Evolutionary conservation across 2,329 filamentous ascomycete genomes (phyloP).

Genomic region (Sporothrix humicola): DNA sequence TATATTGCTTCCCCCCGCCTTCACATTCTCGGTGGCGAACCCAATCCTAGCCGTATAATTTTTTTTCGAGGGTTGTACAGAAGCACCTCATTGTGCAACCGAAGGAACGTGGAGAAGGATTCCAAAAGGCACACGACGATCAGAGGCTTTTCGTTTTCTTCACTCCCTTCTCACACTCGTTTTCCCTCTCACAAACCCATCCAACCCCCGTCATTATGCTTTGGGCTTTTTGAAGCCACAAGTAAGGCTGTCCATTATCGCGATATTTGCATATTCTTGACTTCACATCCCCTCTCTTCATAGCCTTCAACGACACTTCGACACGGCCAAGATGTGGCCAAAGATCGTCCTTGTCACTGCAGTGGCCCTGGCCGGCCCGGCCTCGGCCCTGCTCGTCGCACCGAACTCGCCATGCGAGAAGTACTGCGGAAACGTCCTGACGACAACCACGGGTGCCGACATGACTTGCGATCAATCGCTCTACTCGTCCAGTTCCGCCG

Average conservation of each 20-base stretch:
- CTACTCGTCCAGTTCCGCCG: conserved; percentile 49
- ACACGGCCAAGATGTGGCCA: conserved; percentile 32
- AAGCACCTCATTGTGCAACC: conserved; percentile 12
- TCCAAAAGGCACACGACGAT: not conserved
- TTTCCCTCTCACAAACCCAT: not conserved
- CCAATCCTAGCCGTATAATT: conserved; percentile 1
- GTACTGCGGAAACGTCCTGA: conserved; percentile 60
- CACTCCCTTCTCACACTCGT: not conserved
- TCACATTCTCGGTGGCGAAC: conserved; percentile 6
- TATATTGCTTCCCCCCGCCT: conserved; percentile 25
- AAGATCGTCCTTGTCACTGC: conserved; percentile 37
- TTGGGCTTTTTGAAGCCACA: conserved; percentile 6
- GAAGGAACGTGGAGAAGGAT: conserved; percentile 23
- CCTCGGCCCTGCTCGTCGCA: conserved; percentile 51
- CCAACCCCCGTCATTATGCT: not conserved
- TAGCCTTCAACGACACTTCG: not conserved
- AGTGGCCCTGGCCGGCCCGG: conserved; percentile 36
- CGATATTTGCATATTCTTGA: conserved; percentile 5
- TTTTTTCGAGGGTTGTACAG: not conserved
- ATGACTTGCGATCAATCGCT: conserved; percentile 54
- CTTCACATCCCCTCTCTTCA: not conserved
- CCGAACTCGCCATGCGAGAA: conserved; percentile 56
- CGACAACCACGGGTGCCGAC: conserved; percentile 53
- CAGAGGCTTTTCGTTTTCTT: not conserved
- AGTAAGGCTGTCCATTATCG: not conserved